These are phyloP conservation scores for Zygoascus hellenicus DNA, from an alignment of 1,139 yeast species.

Conservation along the genomic window DNA sequence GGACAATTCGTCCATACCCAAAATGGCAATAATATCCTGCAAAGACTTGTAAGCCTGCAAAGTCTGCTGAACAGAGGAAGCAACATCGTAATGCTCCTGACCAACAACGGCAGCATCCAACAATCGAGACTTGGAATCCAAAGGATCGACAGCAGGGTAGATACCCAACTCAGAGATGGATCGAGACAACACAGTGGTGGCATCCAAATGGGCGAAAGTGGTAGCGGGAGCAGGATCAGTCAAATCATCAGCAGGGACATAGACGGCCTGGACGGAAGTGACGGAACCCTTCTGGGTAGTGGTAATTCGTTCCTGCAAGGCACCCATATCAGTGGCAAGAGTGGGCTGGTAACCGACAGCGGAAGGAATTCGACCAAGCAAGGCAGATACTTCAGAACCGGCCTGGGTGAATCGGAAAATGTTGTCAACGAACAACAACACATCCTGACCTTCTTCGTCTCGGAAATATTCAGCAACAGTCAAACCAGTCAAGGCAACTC, in stretches of 20 bases:
- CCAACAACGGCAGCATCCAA: slow-evolving; percentile 97
- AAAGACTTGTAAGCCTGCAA: slow-evolving; percentile 99
- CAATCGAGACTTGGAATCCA: slow-evolving; percentile 98
- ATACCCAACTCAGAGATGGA: slow-evolving; percentile 99
- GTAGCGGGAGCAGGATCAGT: slow-evolving; percentile 99
- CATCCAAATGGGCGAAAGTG: slow-evolving; percentile 99
- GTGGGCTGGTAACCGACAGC: slow-evolving; percentile 99
- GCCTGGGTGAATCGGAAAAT: slow-evolving; percentile 99
- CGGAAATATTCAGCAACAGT: slow-evolving; percentile 99
- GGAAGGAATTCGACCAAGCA: slow-evolving; percentile 99
- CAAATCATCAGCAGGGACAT: slow-evolving; percentile 99
- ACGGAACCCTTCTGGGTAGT: slow-evolving; percentile 99
- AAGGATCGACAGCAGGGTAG: slow-evolving; percentile 99
- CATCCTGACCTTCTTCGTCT: slow-evolving; percentile 99
- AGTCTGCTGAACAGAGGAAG: slow-evolving; percentile 93
- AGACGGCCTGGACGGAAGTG: slow-evolving; percentile 99
- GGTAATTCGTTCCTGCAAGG: slow-evolving; percentile 99
- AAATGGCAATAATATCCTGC: slow-evolving; percentile 99
- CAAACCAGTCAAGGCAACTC: slow-evolving; percentile 99
- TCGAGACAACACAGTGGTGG: slow-evolving; percentile 99
- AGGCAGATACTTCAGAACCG: slow-evolving; percentile 99
- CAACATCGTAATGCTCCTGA: slow-evolving; percentile 96
- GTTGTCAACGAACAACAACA: slow-evolving; percentile 98
- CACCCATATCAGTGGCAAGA: slow-evolving; percentile 99
- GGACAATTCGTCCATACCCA: slow-evolving; percentile 99